These are phyloP conservation scores for Butyriboletus appendiculatus DNA, from an alignment of 1,284 basidiomycete species.

Conservation along the genomic window DNA sequence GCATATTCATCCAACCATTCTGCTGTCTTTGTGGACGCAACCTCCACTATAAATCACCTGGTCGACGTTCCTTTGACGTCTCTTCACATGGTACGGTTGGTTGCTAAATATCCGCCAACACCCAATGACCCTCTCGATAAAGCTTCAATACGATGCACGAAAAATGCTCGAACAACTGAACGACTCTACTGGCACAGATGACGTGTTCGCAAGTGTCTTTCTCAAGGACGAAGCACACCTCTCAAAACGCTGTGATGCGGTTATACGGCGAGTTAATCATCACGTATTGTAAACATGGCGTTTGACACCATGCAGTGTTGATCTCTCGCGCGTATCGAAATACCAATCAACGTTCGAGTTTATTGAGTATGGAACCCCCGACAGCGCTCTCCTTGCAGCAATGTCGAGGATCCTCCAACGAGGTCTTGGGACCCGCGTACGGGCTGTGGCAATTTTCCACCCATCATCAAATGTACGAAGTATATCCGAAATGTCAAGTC, in stretches of 20 bases:
- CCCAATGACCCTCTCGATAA: neutral
- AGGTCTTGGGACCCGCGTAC: conserved; percentile 72
- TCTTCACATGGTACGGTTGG: conserved; percentile 56
- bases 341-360: conserved; percentile 45
- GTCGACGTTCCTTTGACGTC: conserved; percentile 72
- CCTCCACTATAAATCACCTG: conserved; percentile 82
- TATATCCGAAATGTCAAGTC: conserved; percentile 53
- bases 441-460: conserved; percentile 60
- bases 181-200: conserved; percentile 44
- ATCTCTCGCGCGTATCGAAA: conserved; percentile 56
- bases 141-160: conserved; percentile 80
- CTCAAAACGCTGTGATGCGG: conserved; percentile 62
- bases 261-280: conserved; percentile 52
- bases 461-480: conserved; percentile 47
- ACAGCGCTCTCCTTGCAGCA: conserved; percentile 55
- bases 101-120: neutral
- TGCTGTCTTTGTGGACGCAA: conserved; percentile 78
- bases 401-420: conserved; percentile 58
- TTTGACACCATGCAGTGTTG: conserved; percentile 48
- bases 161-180: conserved; percentile 68
- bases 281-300: neutral
- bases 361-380: conserved; percentile 62
- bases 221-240: conserved; percentile 67
- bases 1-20: conserved; percentile 53
- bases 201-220: conserved; percentile 79